Evolutionary conservation across 2,329 filamentous ascomycete genomes (phyloP).

Genomic region (Penicillium sp.): DNA sequence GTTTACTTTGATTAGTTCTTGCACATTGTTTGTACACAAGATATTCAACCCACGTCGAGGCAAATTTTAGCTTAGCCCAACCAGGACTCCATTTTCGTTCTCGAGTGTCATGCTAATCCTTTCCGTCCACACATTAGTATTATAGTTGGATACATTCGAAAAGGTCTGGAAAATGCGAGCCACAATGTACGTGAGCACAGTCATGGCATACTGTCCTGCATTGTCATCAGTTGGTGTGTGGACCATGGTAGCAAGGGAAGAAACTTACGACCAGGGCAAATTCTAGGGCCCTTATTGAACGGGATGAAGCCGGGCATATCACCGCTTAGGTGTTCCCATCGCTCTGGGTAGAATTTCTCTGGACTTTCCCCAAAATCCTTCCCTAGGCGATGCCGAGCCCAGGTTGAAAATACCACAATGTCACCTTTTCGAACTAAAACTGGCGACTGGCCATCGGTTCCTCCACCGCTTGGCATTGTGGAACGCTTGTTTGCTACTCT

Average conservation of each 20-base stretch:
- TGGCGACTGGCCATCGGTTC: neutral
- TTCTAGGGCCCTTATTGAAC: neutral
- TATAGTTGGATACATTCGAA: slow-evolving; percentile 6
- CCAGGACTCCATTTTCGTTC: slow-evolving; percentile 12
- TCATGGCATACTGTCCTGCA: slow-evolving; percentile 11
- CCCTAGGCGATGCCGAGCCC: slow-evolving; percentile 1
- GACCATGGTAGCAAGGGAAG: neutral
- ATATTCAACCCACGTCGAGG: neutral
- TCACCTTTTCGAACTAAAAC: too few species aligned
- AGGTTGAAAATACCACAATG: neutral
- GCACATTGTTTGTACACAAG: too few species aligned
- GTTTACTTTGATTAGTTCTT: neutral
- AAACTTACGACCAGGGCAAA: neutral
- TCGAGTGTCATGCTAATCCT: slow-evolving; percentile 12
- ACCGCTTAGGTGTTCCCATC: neutral
- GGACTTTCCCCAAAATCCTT: neutral
- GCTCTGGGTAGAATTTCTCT: neutral
- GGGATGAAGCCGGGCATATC: neutral
- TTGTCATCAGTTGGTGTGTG: neutral
- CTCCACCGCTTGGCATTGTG: neutral
- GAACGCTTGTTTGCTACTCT: slow-evolving; percentile 1
- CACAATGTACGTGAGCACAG: slow-evolving; percentile 12
- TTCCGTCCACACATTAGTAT: slow-evolving; percentile 7
- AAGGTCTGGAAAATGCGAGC: slow-evolving; percentile 11
- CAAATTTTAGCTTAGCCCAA: slow-evolving; percentile 3